phyloP scores from a whole-genome alignment of 192 early-diverging fungal species.

The Dissophora ornata region DNA sequence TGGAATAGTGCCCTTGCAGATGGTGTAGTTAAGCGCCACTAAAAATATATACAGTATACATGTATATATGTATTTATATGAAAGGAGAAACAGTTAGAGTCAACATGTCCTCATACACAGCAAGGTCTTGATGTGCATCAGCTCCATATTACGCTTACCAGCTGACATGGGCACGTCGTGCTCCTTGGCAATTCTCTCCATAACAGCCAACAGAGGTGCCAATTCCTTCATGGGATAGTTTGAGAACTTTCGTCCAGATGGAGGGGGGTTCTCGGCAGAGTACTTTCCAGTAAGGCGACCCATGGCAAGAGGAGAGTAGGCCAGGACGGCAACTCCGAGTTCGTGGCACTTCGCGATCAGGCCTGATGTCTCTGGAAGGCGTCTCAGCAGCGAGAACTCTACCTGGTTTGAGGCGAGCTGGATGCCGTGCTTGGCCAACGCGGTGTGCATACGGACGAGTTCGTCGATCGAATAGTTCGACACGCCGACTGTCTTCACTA shows the following conservation, averaged over 20 bases:
- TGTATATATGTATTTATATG: too few species aligned
- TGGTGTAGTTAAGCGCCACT: slow-evolving; percentile 62
- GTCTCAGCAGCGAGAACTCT: slow-evolving; percentile 65
- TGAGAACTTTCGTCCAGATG: slow-evolving; percentile 31
- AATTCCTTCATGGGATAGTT: slow-evolving; percentile 48
- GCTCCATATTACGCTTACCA: slow-evolving; percentile 16
- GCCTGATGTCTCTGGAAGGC: slow-evolving; percentile 74
- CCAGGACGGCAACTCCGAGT: slow-evolving; percentile 76
- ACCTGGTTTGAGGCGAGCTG: slow-evolving; percentile 63
- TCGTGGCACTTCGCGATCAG: slow-evolving; percentile 77
- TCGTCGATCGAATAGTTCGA: slow-evolving; percentile 61
- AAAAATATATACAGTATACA: neutral
- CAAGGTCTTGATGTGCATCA: too few species aligned
- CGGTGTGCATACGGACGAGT: slow-evolving; percentile 54
- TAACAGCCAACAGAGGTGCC: slow-evolving; percentile 25
- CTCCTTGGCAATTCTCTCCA: slow-evolving; percentile 46
- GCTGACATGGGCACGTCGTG: slow-evolving; percentile 40
- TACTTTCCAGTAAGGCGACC: slow-evolving; percentile 77
- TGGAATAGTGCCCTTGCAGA: slow-evolving; percentile 61
- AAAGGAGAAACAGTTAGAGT: too few species aligned
- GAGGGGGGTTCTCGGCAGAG: slow-evolving; percentile 47
- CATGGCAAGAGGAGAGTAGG: slow-evolving; percentile 78
- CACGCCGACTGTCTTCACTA: slow-evolving; percentile 62
- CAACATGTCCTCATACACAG: too few species aligned
- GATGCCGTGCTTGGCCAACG: slow-evolving; percentile 55